Evolutionary conservation across 164 flowering plant genomes (phyloP).

Genomic region (Hamamelis virginiana): DNA sequence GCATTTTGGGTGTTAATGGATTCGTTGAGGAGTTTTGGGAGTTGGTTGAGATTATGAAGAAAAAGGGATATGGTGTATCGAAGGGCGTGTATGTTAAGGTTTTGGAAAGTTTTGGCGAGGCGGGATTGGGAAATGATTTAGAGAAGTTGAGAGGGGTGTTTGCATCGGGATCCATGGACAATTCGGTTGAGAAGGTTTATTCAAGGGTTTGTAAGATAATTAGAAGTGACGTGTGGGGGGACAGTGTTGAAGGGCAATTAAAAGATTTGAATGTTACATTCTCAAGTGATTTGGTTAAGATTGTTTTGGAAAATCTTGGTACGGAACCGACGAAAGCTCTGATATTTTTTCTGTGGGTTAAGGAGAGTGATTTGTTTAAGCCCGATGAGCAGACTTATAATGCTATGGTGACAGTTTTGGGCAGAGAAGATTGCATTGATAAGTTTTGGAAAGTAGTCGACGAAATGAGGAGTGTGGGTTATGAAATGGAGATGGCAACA

Average conservation of each 20-base stretch:
- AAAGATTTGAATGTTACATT: constrained; percentile 34
- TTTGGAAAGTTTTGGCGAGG: constrained; percentile 46
- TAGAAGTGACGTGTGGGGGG: constrained; percentile 51
- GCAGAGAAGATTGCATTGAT: constrained; percentile 54
- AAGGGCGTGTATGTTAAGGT: constrained; percentile 33
- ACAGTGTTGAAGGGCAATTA: constrained; percentile 42
- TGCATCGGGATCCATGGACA: constrained; percentile 38
- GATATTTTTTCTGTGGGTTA: constrained; percentile 69
- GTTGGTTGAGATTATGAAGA: constrained; percentile 59
- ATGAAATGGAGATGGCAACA: constrained; percentile 55
- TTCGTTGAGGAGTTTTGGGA: constrained; percentile 62
- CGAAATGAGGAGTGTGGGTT: constrained; percentile 61
- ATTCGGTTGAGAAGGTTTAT: constrained; percentile 31
- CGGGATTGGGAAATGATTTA: constrained; percentile 41
- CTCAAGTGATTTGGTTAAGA: constrained; percentile 44
- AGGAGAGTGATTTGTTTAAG: constrained; percentile 47
- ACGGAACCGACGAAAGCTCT: constrained; percentile 52
- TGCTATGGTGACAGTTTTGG: constrained; percentile 56
- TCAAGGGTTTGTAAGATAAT: constrained; percentile 42
- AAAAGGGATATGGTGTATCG: constrained; percentile 58
- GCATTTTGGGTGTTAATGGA: constrained; percentile 55
- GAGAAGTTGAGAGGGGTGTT: constrained; percentile 46
- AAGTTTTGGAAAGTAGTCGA: constrained; percentile 60
- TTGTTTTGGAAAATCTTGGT: constrained; percentile 45
- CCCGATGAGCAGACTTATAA: constrained; percentile 51